These are phyloP conservation scores for Mycena albidolilacea DNA, from an alignment of 768 basidiomycete species.

Conservation along the genomic window DNA sequence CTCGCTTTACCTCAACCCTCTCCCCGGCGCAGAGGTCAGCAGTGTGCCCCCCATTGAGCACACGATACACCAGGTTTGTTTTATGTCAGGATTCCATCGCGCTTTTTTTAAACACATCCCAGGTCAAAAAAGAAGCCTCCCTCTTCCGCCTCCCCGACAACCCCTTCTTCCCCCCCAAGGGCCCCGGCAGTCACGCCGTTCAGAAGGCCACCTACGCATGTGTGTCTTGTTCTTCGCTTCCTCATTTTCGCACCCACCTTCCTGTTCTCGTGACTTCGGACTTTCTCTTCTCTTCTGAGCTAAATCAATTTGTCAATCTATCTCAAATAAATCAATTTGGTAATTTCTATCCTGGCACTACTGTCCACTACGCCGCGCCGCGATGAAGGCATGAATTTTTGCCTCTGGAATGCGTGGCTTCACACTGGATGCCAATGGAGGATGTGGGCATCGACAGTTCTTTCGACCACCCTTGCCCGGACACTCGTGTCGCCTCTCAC, in stretches of 20 bases:
- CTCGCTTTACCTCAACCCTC: slow-evolving; percentile 94
- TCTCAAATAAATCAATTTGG: no score
- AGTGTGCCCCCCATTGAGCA: slow-evolving; percentile 92
- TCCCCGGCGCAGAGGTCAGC: slow-evolving; percentile 70
- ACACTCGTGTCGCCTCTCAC: no score
- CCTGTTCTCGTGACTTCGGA: slow-evolving; percentile 54
- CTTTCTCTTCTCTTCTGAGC: neutral
- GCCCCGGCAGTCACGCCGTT: slow-evolving; percentile 83
- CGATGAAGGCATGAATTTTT: no score
- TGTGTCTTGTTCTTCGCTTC: slow-evolving; percentile 51
- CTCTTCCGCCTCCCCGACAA: slow-evolving; percentile 97
- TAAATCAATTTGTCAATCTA: no score
- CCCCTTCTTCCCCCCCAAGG: slow-evolving; percentile 85
- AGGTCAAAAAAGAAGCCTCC: slow-evolving; percentile 95
- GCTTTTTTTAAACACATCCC: no score
- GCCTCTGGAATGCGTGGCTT: no score
- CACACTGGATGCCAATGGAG: no score
- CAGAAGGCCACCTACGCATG: slow-evolving; percentile 98
- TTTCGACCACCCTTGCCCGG: no score
- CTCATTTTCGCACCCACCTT: slow-evolving; percentile 84
- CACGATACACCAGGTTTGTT: slow-evolving; percentile 83
- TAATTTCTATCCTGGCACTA: no score
- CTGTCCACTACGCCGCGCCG: no score
- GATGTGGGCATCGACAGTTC: no score
- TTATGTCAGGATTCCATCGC: no score